Conservation (phyloP, 352 stramenopile species). For the Aphanomyces stellatus region DNA sequence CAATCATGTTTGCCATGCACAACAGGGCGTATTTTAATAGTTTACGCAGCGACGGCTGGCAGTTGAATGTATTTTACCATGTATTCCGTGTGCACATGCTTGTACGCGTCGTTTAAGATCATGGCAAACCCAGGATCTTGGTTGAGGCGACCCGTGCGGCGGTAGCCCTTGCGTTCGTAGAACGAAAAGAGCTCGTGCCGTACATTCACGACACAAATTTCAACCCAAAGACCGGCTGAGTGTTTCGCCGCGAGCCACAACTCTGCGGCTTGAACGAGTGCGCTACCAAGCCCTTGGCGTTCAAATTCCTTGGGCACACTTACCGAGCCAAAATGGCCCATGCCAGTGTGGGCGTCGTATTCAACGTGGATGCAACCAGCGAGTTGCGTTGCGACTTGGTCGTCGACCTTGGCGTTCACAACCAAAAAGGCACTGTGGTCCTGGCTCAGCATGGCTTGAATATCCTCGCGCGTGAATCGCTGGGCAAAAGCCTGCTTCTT, state of each 20-base stretch:
- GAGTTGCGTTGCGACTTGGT: too few relatives aligned
- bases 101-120: not conserved
- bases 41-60: too few relatives aligned
- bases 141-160: not conserved
- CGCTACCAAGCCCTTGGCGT: not conserved
- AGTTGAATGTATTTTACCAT: not conserved
- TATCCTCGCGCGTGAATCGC: not conserved
- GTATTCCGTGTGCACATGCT: not conserved
- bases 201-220: not conserved
- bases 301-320: not conserved
- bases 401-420: not conserved
- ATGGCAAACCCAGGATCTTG: not conserved
- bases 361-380: not conserved
- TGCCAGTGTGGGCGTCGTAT: not conserved
- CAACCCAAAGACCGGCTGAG: too few relatives aligned
- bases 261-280: not conserved
- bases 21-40: too few relatives aligned
- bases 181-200: not conserved
- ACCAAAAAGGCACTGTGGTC: not conserved
- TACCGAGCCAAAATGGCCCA: not conserved
- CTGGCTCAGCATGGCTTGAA: not conserved
- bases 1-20: too few relatives aligned
- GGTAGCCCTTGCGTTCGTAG: not conserved
- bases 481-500: not conserved
- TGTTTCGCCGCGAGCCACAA: not conserved